Evolutionary conservation across 345 rosid species (phyloP).

Genomic region (Toxicodendron radicans): DNA sequence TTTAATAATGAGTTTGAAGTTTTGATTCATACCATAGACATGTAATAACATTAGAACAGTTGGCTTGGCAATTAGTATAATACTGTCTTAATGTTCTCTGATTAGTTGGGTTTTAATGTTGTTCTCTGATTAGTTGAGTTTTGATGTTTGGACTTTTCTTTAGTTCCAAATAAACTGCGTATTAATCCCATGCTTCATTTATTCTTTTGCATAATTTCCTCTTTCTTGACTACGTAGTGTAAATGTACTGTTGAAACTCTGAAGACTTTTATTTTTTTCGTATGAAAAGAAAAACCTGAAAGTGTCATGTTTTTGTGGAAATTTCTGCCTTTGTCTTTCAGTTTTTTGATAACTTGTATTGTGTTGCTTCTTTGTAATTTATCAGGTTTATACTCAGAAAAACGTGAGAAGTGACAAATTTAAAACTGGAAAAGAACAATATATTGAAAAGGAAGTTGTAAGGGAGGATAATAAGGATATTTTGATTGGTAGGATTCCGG

Average conservation of each 20-base stretch:
- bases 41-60: background rate
- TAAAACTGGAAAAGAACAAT: conserved; percentile 73
- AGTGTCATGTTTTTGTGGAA: background rate
- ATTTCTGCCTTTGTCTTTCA: background rate
- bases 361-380: conserved; percentile 23
- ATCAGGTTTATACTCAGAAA: conserved; percentile 53
- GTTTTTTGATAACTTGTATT: conserved; percentile 11
- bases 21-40: background rate
- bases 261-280: background rate
- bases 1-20: background rate
- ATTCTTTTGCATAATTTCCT: background rate
- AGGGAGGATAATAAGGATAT: conserved; percentile 47
- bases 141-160: background rate
- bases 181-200: background rate
- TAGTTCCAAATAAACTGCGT: background rate
- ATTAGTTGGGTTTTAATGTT: background rate
- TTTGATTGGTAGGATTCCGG: conserved; percentile 74
- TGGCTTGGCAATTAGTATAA: background rate
- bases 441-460: conserved; percentile 37
- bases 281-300: too few species aligned
- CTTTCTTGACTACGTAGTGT: background rate
- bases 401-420: conserved; percentile 68
- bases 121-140: background rate
- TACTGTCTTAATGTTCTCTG: too few species aligned
- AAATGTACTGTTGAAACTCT: background rate